phyloP scores from a whole-genome alignment of 306 rosid species.

The Dalbergia oliveri region DNA sequence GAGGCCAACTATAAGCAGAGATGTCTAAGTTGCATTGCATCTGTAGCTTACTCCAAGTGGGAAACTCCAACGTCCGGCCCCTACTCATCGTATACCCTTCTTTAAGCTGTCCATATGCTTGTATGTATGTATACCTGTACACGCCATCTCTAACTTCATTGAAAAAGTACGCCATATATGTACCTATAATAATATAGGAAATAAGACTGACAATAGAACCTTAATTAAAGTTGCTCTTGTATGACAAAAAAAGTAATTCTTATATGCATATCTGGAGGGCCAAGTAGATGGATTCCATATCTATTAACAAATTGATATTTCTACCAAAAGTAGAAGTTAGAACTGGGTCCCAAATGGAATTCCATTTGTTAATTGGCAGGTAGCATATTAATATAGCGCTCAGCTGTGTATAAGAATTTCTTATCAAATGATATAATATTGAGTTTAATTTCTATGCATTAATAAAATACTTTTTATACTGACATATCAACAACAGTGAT shows the following conservation, averaged over 20 bases:
- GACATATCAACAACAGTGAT: no score
- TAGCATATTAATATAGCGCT: no score
- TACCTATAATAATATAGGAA: not conserved
- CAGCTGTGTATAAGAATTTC: no score
- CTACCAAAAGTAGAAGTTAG: no score
- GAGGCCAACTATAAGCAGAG: slow-evolving; percentile 39
- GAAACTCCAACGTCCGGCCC: slow-evolving; percentile 48
- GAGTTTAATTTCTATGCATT: no score
- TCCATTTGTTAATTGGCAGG: no score
- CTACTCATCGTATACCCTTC: slow-evolving; percentile 49
- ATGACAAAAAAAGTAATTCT: not conserved
- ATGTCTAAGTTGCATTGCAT: slow-evolving; percentile 45
- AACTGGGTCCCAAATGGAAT: no score
- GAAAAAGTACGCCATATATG: not conserved
- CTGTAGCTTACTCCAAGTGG: slow-evolving; percentile 49
- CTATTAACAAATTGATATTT: no score
- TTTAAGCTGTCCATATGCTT: slow-evolving; percentile 27
- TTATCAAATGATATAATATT: no score
- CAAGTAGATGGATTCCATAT: no score
- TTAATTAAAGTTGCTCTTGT: not conserved
- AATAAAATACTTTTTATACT: no score
- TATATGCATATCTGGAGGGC: no score
- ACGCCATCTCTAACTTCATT: slow-evolving; percentile 43
- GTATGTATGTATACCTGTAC: slow-evolving; percentile 28
- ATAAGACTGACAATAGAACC: not conserved